A percentile compares a stretch with the other conserved stretches of the same genome.
Evolutionary conservation across 345 rosid genomes (phyloP).

Genomic region (Citrus mangshanensis): DNA sequence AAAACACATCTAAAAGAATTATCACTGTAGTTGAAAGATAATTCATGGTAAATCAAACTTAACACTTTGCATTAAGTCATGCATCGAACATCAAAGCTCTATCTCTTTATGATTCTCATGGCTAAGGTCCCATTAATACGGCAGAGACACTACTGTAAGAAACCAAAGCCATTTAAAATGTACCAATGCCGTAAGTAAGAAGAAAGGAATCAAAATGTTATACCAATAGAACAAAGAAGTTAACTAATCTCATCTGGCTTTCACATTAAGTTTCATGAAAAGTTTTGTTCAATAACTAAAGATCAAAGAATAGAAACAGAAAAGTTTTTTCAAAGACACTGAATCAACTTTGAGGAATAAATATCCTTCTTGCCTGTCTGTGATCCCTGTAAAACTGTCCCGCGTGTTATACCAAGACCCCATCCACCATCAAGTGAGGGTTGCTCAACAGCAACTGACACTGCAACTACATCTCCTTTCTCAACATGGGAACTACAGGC

Average conservation of each 20-base stretch:
- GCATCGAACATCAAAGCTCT: background rate
- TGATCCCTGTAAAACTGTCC: slow-evolving; percentile 80
- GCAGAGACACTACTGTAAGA: background rate
- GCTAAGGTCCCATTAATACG: background rate
- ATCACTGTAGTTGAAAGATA: background rate
- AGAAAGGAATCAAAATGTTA: background rate
- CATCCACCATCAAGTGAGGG: slow-evolving; percentile 65
- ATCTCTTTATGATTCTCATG: background rate
- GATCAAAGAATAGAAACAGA: background rate
- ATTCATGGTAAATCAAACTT: background rate
- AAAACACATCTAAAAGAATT: background rate
- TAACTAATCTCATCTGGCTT: background rate
- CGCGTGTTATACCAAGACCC: slow-evolving; percentile 82
- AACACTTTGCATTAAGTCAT: background rate
- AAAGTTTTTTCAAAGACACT: background rate
- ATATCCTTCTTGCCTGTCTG: slow-evolving; percentile 55
- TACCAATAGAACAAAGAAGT: background rate
- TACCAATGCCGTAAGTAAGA: background rate
- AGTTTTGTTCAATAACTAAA: background rate
- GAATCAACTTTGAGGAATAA: background rate
- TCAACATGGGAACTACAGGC: slow-evolving; percentile 98
- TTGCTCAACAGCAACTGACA: slow-evolving; percentile 90
- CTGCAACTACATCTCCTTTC: slow-evolving; percentile 89
- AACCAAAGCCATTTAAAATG: background rate
- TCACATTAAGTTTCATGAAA: background rate